These are phyloP conservation scores for Colletotrichum truncatum DNA, from an alignment of 2,329 filamentous ascomycete genomes.

Conservation along the genomic window DNA sequence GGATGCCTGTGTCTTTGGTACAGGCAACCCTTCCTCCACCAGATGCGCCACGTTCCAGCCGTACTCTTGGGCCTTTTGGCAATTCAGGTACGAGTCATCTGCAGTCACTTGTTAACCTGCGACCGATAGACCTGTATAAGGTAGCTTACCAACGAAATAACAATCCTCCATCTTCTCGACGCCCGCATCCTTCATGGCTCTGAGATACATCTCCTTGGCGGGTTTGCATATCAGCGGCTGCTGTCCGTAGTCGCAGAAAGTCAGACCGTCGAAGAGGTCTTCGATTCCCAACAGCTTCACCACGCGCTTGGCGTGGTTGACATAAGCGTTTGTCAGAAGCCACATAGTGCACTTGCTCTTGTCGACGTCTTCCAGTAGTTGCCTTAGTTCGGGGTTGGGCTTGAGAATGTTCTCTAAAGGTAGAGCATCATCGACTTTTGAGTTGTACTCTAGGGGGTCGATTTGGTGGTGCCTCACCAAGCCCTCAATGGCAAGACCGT, in stretches of 20 bases:
- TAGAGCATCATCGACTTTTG: constrained; percentile 92
- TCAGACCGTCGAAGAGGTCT: constrained; percentile 93
- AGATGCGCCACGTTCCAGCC: constrained; percentile 91
- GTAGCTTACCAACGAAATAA: constrained; percentile 90
- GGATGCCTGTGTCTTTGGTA: constrained; percentile 72
- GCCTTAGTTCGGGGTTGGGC: constrained; percentile 77
- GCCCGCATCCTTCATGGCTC: constrained; percentile 87
- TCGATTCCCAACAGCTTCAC: constrained; percentile 83
- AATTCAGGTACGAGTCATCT: constrained; percentile 92
- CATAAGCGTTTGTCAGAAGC: constrained; percentile 96
- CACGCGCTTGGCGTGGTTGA: constrained; percentile 86
- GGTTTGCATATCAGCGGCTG: constrained; percentile 88
- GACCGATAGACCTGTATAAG: not conserved
- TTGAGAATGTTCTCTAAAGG: constrained; percentile 87
- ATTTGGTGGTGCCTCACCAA: constrained; percentile 94
- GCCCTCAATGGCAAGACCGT: constrained; percentile 96
- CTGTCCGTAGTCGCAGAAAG: constrained; percentile 87
- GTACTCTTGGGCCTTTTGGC: constrained; percentile 76
- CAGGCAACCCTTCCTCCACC: constrained; percentile 76
- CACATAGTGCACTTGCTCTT: constrained; percentile 84
- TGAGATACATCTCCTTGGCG: constrained; percentile 81
- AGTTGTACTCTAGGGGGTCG: constrained; percentile 93
- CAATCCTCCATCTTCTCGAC: constrained; percentile 75
- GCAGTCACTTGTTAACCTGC: constrained; percentile 18
- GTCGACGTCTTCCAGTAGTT: constrained; percentile 85